These are phyloP conservation scores for Suillus paluster DNA, from an alignment of 768 basidiomycete species.

Conservation along the genomic window DNA sequence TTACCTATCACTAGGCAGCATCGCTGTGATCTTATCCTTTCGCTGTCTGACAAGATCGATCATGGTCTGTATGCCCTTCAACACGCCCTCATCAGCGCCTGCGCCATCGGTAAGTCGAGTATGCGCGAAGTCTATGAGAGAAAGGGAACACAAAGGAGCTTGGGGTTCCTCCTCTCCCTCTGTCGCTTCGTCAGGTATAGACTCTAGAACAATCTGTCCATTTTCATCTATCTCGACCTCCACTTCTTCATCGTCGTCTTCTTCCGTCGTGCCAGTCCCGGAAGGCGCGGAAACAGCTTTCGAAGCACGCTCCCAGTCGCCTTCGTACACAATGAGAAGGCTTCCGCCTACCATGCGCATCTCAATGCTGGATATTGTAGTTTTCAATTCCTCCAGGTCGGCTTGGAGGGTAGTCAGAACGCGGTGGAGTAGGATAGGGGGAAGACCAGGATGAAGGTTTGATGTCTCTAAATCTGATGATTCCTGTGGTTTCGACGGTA, in stretches of 20 bases:
- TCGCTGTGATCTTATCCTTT: slow-evolving; percentile 44
- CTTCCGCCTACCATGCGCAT: slow-evolving; percentile 84
- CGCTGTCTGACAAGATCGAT: slow-evolving; percentile 63
- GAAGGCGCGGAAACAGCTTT: slow-evolving; percentile 40
- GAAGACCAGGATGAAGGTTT: slow-evolving; percentile 52
- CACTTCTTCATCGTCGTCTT: slow-evolving; percentile 42
- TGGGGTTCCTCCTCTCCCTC: slow-evolving; percentile 26
- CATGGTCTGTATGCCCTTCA: slow-evolving; percentile 74
- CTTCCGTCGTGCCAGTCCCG: slow-evolving; percentile 19
- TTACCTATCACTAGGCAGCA: background rate
- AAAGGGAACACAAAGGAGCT: slow-evolving; percentile 54
- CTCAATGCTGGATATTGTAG: slow-evolving; percentile 56
- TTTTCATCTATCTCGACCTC: slow-evolving; percentile 39
- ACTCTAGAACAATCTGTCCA: slow-evolving; percentile 25
- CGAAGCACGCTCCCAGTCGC: slow-evolving; percentile 47
- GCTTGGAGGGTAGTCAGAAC: slow-evolving; percentile 60
- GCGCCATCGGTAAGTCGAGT: slow-evolving; percentile 66
- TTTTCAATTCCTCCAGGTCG: slow-evolving; percentile 55
- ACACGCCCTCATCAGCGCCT: slow-evolving; percentile 80
- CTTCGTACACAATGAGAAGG: slow-evolving; percentile 82
- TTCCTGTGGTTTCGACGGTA: background rate
- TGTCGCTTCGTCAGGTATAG: slow-evolving; percentile 24
- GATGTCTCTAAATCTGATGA: slow-evolving; percentile 14
- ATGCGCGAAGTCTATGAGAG: slow-evolving; percentile 96
- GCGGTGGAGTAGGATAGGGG: slow-evolving; percentile 52